Evolutionary conservation across 2,329 filamentous ascomycete genomes (phyloP).

Genomic region (Dactylellina leptospora): DNA sequence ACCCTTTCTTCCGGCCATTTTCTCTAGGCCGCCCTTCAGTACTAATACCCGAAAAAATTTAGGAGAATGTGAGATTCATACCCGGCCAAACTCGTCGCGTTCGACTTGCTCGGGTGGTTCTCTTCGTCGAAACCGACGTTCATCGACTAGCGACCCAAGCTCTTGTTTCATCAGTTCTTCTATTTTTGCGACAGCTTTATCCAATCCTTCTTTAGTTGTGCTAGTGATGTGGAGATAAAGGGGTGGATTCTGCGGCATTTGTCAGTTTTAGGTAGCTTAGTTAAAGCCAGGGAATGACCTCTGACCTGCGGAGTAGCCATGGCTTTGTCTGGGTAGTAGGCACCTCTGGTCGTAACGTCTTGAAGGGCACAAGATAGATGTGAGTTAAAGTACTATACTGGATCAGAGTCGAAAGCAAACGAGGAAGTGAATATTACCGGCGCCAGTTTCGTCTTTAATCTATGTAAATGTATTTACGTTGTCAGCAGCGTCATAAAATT

Average conservation of each 20-base stretch:
- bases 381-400: conserved; percentile 70
- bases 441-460: conserved; percentile 99
- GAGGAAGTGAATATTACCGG: conserved; percentile 82
- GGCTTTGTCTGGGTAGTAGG: conserved; percentile 95
- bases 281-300: conserved; percentile 58
- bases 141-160: conserved; percentile 91
- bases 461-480: conserved; percentile 74
- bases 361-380: conserved; percentile 66
- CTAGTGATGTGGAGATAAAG: conserved; percentile 95
- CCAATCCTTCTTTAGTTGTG: conserved; percentile 88
- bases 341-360: conserved; percentile 99
- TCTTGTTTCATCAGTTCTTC: conserved; percentile 97
- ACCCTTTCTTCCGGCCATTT: conserved; percentile 99
- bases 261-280: background rate
- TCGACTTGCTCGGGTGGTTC: conserved; percentile 81
- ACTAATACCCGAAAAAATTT: conserved; percentile 36
- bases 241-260: conserved; percentile 76
- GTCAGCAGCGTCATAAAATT: conserved; percentile 52
- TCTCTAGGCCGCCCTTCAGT: conserved; percentile 67
- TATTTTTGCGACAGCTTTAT: conserved; percentile 85
- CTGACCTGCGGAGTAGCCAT: conserved; percentile 91
- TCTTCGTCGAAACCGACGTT: conserved; percentile 85
- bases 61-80: conserved; percentile 63
- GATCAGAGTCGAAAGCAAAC: conserved; percentile 65
- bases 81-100: conserved; percentile 87